Evolutionary conservation across 169 alveolate genomes (phyloP), one percentile per base, ranked within the genome.

Genomic region (Plasmodium coatneyi): DNA sequence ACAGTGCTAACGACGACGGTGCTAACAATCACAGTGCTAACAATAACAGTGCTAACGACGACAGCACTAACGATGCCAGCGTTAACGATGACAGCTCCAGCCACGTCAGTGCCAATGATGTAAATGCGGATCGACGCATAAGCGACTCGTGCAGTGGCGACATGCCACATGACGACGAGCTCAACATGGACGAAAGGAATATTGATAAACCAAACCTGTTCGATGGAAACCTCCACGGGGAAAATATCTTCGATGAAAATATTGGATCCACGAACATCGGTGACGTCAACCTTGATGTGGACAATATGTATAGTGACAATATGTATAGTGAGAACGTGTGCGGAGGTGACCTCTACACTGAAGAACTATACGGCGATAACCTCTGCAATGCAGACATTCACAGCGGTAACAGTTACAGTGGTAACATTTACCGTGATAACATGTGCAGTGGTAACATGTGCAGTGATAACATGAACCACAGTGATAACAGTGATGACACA

Each of bases 101-200:
- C 76, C 12, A 19, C 5, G 76, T 10, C 76, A n/a, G 9, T 28
- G 36, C 36, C 34, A 28, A 66, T 66, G 76, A 66, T 32, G 36
- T 28, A 66, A 66, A 66, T 66, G 16, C 3, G 19, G 76, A 66
- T 5, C 76, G 41, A 19, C 36, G 14, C 14, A 7, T 32, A 7
- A 28, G 41, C 16, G 34, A 66, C 14, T 28, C 12, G 14, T 28
- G 9, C 30, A 16, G 34, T 1, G 41, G 30, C 0, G 76, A 66
- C 76, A 25, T 66, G 76, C 36, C 41, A 25, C 30, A 66, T 66
- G 34, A 66, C 1, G 16, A 28, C 39, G n/a, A 66, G 36, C 12
- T 66, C n/a, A 66, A 66, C n/a, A 66, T 66, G 36, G 76, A 66
- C 36, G 76, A 66, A 66, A 66, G 39, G 76, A 66, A 66, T 66